Percentiles rank a stretch among this genome's conserved stretches.
phyloP scores from a whole-genome alignment of 768 basidiomycete genomes.

The Postia placenta region DNA sequence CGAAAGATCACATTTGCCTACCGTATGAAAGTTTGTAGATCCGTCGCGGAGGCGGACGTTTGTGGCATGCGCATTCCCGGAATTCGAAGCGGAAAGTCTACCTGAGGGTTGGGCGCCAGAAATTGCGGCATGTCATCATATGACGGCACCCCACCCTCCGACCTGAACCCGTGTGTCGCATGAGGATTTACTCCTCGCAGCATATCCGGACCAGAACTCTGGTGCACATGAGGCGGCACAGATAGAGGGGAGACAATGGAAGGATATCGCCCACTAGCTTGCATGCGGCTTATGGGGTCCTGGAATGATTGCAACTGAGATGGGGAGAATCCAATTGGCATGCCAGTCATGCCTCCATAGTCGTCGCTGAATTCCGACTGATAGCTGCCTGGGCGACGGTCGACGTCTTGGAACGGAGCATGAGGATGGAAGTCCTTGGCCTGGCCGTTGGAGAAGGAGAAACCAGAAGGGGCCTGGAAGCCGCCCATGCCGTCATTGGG shows the following conservation, averaged over 20 bases:
- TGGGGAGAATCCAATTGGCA: slow-evolving; percentile 35
- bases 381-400: slow-evolving; percentile 50
- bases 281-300: slow-evolving; percentile 30
- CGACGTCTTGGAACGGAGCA: slow-evolving; percentile 53
- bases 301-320: slow-evolving; percentile 52
- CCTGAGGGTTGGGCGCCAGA: slow-evolving; percentile 42
- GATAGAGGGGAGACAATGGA: slow-evolving; percentile 48
- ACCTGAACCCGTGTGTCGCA: slow-evolving; percentile 55
- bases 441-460: slow-evolving; percentile 32
- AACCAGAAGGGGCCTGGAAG: slow-evolving; percentile 50
- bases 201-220: slow-evolving; percentile 43
- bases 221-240: slow-evolving; percentile 46
- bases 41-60: slow-evolving; percentile 50
- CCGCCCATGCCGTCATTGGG: slow-evolving; percentile 57
- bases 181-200: slow-evolving; percentile 68
- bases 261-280: slow-evolving; percentile 23
- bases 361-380: slow-evolving; percentile 58
- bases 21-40: slow-evolving; percentile 80
- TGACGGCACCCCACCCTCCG: slow-evolving; percentile 38
- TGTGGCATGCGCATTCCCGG: slow-evolving; percentile 60
- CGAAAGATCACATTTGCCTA: slow-evolving; percentile 25
- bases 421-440: slow-evolving; percentile 50
- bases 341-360: slow-evolving; percentile 42
- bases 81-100: slow-evolving; percentile 58
- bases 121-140: slow-evolving; percentile 60